Evolutionary conservation across 805 yeast species (phyloP).

Genomic region (Wickerhamiella cacticola): DNA sequence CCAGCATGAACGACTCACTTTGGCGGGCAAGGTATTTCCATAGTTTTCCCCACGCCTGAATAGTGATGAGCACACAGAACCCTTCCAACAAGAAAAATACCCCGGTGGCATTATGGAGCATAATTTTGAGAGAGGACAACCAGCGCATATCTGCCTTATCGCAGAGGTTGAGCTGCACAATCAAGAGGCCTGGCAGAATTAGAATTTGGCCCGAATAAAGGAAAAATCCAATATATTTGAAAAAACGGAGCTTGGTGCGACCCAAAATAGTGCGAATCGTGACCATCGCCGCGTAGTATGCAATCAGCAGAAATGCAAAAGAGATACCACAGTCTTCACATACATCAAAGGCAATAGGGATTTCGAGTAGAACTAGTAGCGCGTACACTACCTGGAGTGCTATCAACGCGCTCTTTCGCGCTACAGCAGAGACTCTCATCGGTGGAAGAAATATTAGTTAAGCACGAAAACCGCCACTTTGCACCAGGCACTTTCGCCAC

Average conservation of each 20-base stretch:
- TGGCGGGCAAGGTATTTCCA: slow-evolving; percentile 50
- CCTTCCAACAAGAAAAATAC: slow-evolving; percentile 85
- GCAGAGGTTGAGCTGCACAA: slow-evolving; percentile 37
- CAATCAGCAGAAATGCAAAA: slow-evolving; percentile 60
- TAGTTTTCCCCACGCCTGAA: slow-evolving; percentile 83
- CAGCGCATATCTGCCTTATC: slow-evolving; percentile 22
- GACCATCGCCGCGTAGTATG: slow-evolving; percentile 59
- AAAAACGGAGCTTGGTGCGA: slow-evolving; percentile 29
- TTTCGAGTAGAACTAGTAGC: slow-evolving; percentile 38
- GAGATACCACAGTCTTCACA: slow-evolving; percentile 83
- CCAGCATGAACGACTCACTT: slow-evolving; percentile 70
- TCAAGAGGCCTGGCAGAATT: slow-evolving; percentile 67
- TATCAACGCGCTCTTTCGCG: slow-evolving; percentile 3
- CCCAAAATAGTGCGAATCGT: slow-evolving; percentile 47
- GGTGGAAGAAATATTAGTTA: background rate
- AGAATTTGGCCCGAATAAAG: slow-evolving; percentile 74
- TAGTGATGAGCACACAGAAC: slow-evolving; percentile 77
- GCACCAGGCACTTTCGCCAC: slow-evolving; percentile 1
- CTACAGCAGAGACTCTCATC: background rate
- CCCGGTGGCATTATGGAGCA: slow-evolving; percentile 73
- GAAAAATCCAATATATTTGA: slow-evolving; percentile 22
- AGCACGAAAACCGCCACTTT: background rate
- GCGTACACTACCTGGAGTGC: slow-evolving; percentile 11
- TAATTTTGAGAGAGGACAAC: slow-evolving; percentile 53
- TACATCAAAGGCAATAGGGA: slow-evolving; percentile 86